Evolutionary conservation across 1,139 yeast genomes (phyloP), one percentile per base, ranked within the genome.

Genomic region (Pichia sp.): DNA sequence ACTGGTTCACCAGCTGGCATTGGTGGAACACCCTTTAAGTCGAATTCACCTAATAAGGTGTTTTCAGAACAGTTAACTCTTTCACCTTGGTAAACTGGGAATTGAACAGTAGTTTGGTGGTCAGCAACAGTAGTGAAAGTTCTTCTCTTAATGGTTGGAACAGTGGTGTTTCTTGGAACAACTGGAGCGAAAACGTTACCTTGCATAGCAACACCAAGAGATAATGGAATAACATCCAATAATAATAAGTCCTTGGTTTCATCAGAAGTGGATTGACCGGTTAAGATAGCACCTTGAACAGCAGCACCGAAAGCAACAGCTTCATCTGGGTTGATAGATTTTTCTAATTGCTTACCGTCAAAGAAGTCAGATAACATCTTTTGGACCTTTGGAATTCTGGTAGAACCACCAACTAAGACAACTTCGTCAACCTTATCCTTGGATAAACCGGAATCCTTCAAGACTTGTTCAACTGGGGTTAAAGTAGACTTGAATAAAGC

Each of bases 11-110:
- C 97, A 73, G 96, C 97, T 72, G 84, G 86, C 90, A 92, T 81
- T 72, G 97, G 97, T 71, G 98, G 98, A 64, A 92, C 87, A 75
- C 92, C 92, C 80, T 86, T 87, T 72, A 92, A 85, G 83, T 92
- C 97, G 74, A 92, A 92, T 79, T 92, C 97, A 81, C 98, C 98
- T 71, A 92, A 85, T 69, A 90, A 83, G 68, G 97, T 88, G 95
- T 92, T 92, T 78, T 92, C 97, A 62, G 87, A 71, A 81, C 97
- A 90, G 95, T 90, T 92, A 68, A 88, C 96, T 81, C 98, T 95
- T 79, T 92, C 98, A 84, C 98, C 98, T 77, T 92, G 97, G 90
- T 90, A 92, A 56, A 92, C 97, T 73, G 97, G 98, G 96, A 92
- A 90, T 73, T 87, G 95, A 62, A 92, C 98, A 63, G 96, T 87